These are phyloP conservation scores for Acanthamoeba castellanii DNA, from an alignment of 208 protist species.

Conservation along the genomic window DNA sequence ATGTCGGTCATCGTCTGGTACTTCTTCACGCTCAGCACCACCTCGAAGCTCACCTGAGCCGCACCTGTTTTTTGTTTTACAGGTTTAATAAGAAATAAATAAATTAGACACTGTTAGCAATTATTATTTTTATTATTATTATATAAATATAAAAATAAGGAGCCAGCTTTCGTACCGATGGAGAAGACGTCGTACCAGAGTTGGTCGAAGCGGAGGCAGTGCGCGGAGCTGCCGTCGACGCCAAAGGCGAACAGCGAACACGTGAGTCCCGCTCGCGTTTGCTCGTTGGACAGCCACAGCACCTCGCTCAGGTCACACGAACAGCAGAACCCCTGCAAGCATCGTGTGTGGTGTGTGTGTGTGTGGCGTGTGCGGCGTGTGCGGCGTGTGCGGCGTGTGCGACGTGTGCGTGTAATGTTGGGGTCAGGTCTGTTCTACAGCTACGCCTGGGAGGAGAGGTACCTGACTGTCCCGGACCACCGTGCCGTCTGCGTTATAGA, in stretches of 20 bases:
- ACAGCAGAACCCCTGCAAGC: constrained; percentile 49
- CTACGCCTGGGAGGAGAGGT: no score
- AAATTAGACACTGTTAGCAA: neutral
- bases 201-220: constrained; percentile 29
- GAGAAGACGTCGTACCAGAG: constrained; percentile 62
- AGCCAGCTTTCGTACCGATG: neutral
- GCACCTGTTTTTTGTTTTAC: neutral
- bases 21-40: neutral
- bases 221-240: constrained; percentile 27
- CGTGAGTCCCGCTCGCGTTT: constrained; percentile 29
- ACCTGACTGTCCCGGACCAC: constrained; percentile 11
- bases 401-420: no score
- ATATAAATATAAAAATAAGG: neutral
- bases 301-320: constrained; percentile 40
- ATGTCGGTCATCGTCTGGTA: neutral
- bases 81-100: neutral
- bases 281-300: constrained; percentile 1
- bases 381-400: no score
- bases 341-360: neutral
- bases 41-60: constrained; percentile 20
- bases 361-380: no score
- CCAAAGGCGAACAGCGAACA: constrained; percentile 43
- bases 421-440: no score
- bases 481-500: neutral
- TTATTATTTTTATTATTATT: no score